Conservation (phyloP, 257 asterid genomes). For the Fraxinus quadrangulata region DNA sequence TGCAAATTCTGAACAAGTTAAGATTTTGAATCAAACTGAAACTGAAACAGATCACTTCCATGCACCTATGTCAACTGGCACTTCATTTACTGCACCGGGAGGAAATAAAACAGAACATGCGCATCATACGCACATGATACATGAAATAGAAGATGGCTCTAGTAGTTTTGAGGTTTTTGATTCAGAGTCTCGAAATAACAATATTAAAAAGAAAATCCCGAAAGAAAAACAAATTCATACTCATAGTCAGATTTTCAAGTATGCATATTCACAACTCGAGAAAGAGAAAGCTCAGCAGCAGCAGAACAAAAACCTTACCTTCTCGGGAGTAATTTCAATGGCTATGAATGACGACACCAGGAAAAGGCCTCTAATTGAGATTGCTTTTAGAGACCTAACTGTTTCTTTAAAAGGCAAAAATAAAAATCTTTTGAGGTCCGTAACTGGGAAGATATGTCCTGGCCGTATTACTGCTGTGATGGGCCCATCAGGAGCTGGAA, state of each 20-base stretch:
- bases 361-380: slow-evolving; percentile 56
- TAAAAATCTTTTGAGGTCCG: slow-evolving; percentile 46
- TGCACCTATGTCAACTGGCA: slow-evolving; percentile 16
- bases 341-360: slow-evolving; percentile 39
- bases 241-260: slow-evolving; percentile 63
- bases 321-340: slow-evolving; percentile 61
- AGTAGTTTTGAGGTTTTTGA: slow-evolving; percentile 29
- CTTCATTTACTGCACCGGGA: slow-evolving; percentile 26
- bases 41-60: slow-evolving; percentile 24
- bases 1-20: slow-evolving; percentile 40
- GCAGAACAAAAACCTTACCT: slow-evolving; percentile 52
- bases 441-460: slow-evolving; percentile 57
- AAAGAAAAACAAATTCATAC: slow-evolving; percentile 51
- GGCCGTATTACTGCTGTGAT: slow-evolving; percentile 59
- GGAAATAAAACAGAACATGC: slow-evolving; percentile 22
- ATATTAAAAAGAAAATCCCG: slow-evolving; percentile 27
- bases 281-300: slow-evolving; percentile 62
- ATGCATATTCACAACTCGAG: slow-evolving; percentile 61
- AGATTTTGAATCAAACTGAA: slow-evolving; percentile 36
- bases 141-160: slow-evolving; percentile 25
- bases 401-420: slow-evolving; percentile 59
- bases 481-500: slow-evolving; percentile 77
- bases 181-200: slow-evolving; percentile 25
- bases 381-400: slow-evolving; percentile 49
- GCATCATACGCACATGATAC: slow-evolving; percentile 25